Conservation (phyloP, 2,329 filamentous ascomycete genomes). For the Colletotrichum theobromicola region DNA sequence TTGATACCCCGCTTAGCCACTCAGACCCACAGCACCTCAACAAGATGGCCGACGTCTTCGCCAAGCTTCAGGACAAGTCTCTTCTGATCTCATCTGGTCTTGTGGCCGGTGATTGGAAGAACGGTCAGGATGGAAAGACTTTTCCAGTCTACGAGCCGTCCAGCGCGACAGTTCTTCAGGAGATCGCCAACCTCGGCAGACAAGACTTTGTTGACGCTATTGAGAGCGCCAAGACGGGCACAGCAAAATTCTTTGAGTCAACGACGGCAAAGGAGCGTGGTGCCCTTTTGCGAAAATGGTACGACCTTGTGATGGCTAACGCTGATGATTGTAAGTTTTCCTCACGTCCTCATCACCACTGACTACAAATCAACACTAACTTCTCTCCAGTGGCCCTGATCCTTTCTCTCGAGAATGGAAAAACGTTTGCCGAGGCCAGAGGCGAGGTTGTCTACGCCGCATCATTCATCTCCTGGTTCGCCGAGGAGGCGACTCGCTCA, state of each 20-base stretch:
- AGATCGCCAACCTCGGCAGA: conserved; percentile 49
- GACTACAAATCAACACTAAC: background rate
- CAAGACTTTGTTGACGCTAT: conserved; percentile 34
- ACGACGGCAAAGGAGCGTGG: conserved; percentile 40
- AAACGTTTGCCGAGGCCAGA: conserved; percentile 57
- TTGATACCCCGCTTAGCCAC: background rate
- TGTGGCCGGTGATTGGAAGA: conserved; percentile 51
- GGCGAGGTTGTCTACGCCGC: conserved; percentile 61
- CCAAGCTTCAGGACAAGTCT: background rate
- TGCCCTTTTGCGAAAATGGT: conserved; percentile 39
- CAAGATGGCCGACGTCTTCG: background rate
- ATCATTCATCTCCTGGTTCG: conserved; percentile 62
- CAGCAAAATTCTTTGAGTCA: conserved; percentile 41
- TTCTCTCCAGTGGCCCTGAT: conserved; percentile 34
- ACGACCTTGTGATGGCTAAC: conserved; percentile 35
- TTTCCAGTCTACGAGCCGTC: conserved; percentile 62
- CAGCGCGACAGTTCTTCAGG: conserved; percentile 52
- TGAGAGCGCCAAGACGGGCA: conserved; percentile 37
- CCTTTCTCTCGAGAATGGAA: conserved; percentile 57
- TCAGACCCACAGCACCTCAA: background rate
- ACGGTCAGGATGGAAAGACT: conserved; percentile 48
- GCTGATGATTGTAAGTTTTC: conserved; percentile 32
- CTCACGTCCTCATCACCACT: too few species aligned
- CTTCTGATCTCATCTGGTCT: background rate
- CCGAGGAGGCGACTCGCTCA: conserved; percentile 51